Evolutionary conservation across 2,329 filamentous ascomycete genomes (phyloP), one percentile per base, ranked within the genome.

Genomic region (Ophiognomonia clavigignenti-juglandacearum): DNA sequence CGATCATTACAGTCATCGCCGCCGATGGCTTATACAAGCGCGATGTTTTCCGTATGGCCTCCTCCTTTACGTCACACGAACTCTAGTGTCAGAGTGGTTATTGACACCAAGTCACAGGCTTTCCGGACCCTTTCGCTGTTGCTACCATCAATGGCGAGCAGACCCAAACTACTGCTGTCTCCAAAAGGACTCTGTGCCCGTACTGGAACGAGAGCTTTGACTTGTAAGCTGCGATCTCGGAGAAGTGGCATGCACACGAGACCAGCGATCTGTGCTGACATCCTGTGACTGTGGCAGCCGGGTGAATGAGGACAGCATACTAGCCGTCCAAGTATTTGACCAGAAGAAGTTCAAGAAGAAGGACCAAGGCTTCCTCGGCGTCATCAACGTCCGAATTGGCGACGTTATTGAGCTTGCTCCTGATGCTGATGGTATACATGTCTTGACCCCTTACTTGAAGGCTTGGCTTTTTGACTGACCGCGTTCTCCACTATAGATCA

Each of bases 311-410:
- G 92, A 96, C 61, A 95, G 91, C 66, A 96, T 98, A 61, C 77
- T 98, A 39, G 93, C 93, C 7, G 91, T 98, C 39, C 93, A 98
- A 65, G 96, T 98, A 46, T 98, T 98, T 64, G 93, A 98, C 69
- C 93, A 98, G 71, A 96, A 96, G 75, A 98, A 98, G 73, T 98
- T 98, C 74, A 98, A 98, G 78, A 98, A 98, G 82, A 98, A 97
- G 89, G 93, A 98, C 59, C 93, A 98, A 66, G 93, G 93, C 8
- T 98, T 98, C 64, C 77, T 98, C 6, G 93, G 93, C 48, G 93
- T 98, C 45, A 96, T 98, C 62, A 98, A 98, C 65, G 86, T 98
- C 59, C 85, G 91, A 50, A 86, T 98, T 57, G 93, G 93, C 59
- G 91, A 95, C 75, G 86, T 93, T 32, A 89, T 98, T 58, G 92